phyloP scores from a whole-genome alignment of 352 stramenopile species.

The Phytopythium ostracodes region DNA sequence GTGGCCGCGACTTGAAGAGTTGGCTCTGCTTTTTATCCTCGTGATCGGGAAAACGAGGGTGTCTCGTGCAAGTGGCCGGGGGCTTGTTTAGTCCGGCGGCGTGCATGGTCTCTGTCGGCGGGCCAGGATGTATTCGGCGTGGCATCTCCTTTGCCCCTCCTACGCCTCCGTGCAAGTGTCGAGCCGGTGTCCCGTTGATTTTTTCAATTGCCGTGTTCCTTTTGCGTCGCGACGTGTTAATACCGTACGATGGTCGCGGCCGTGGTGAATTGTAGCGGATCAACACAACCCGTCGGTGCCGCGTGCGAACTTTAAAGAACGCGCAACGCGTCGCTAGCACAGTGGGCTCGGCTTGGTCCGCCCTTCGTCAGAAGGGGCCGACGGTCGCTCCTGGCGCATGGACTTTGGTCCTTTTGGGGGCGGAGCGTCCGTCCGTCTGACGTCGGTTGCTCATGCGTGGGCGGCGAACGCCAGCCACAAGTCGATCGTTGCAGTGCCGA shows the following conservation, averaged over 20 bases:
- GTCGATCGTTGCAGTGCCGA: neutral
- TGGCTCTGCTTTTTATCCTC: neutral
- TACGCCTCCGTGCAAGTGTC: neutral
- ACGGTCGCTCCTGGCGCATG: too few relatives aligned
- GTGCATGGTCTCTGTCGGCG: neutral
- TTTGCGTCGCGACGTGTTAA: neutral
- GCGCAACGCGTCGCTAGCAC: neutral
- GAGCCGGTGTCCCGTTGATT: neutral
- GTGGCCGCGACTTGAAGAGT: neutral
- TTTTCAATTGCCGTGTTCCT: neutral
- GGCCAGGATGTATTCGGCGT: neutral
- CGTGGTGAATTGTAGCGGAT: too few relatives aligned
- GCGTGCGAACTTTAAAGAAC: neutral
- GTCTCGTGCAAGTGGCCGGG: neutral
- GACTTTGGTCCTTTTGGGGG: neutral
- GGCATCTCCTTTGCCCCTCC: neutral
- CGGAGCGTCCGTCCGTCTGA: neutral
- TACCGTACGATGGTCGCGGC: too few relatives aligned
- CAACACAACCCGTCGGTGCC: neutral
- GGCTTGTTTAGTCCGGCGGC: constrained; percentile 2
- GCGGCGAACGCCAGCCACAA: constrained; percentile 1
- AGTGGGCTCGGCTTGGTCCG: neutral
- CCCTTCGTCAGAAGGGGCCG: neutral
- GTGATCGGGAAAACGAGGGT: neutral
- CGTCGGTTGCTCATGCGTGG: neutral